Evolutionary conservation across 306 rosid genomes (phyloP).

Genomic region (Prunus campanulata): DNA sequence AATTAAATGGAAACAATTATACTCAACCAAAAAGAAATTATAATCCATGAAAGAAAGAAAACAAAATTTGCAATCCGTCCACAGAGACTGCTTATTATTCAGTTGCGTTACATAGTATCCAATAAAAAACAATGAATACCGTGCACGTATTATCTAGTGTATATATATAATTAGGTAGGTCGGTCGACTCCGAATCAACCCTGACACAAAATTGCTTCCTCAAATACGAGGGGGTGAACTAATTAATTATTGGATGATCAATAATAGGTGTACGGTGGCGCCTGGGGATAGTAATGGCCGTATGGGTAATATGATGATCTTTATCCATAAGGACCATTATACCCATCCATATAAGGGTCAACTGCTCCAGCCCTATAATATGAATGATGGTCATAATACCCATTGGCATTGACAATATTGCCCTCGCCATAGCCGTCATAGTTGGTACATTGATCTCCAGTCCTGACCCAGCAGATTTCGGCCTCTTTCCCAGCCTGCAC

Average conservation of each 20-base stretch:
- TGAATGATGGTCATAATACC: not conserved
- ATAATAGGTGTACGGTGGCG: not conserved
- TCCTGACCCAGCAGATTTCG: conserved; percentile 14
- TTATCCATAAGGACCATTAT: not conserved
- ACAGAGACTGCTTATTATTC: not conserved
- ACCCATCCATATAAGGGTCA: not conserved
- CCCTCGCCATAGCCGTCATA: not conserved
- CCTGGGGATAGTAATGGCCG: not conserved
- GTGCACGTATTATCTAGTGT: not conserved
- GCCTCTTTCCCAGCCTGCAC: conserved; percentile 21
- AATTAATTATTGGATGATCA: not conserved
- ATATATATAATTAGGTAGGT: not conserved
- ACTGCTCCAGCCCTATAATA: not conserved
- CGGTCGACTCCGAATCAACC: not conserved
- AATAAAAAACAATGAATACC: not conserved
- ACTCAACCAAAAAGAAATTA: not conserved
- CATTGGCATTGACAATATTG: not conserved
- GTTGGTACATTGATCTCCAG: conserved; percentile 3
- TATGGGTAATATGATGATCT: not conserved
- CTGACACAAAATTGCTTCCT: not conserved
- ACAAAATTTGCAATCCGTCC: not conserved
- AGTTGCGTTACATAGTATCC: not conserved
- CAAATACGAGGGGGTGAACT: not conserved
- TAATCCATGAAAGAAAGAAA: not conserved
- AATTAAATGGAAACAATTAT: too few species aligned